Conservation (phyloP, 2,329 filamentous ascomycete species). For the Helotiales sp. region DNA sequence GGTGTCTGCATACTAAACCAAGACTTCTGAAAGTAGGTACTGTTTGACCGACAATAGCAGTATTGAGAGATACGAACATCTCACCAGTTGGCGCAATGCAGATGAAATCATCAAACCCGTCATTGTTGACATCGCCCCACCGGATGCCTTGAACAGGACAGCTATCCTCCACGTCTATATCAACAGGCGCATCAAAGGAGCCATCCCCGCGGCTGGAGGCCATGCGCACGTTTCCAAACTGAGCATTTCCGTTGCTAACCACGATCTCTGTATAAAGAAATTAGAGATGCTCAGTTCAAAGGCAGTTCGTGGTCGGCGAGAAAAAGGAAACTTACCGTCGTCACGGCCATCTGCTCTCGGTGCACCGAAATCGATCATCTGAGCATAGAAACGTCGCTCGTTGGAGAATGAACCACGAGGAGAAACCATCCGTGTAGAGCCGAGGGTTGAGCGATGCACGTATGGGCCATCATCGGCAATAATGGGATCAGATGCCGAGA, state of each 20-base stretch:
- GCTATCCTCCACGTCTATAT: background rate
- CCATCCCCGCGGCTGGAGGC: background rate
- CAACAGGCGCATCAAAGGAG: background rate
- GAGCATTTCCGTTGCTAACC: background rate
- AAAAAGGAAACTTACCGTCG: background rate
- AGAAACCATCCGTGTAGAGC: background rate
- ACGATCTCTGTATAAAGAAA: background rate
- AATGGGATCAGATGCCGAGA: background rate
- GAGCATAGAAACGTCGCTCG: background rate
- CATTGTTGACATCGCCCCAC: background rate
- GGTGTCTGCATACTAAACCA: background rate
- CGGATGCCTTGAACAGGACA: background rate
- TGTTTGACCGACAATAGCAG: background rate
- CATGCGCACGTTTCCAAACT: background rate
- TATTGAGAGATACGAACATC: background rate
- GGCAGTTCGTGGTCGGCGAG: too few relatives aligned
- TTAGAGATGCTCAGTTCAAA: background rate
- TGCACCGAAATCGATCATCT: background rate
- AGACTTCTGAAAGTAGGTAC: constrained; percentile 13
- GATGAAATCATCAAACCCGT: background rate
- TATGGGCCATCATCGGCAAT: background rate
- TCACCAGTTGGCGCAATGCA: background rate
- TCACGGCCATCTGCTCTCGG: background rate
- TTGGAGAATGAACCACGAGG: background rate
- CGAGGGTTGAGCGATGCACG: background rate